These are phyloP conservation scores for Leptomonas seymouri DNA, from an alignment of 208 protist species.

Conservation along the genomic window DNA sequence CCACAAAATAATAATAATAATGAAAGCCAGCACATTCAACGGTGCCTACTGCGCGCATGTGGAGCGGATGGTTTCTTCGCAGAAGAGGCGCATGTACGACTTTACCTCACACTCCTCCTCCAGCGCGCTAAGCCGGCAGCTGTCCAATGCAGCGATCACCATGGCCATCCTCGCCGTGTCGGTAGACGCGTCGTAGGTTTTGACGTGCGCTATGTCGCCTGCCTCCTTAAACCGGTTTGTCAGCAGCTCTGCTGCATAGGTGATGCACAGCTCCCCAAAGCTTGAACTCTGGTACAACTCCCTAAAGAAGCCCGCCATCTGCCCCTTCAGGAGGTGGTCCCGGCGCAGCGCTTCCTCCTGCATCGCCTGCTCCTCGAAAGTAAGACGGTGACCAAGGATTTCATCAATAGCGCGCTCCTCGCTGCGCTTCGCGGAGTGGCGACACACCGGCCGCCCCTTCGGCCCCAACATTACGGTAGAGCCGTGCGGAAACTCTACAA, in stretches of 20 bases:
- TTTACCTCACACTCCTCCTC: constrained; percentile 72
- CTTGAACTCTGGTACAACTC: constrained; percentile 65
- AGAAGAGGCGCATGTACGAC: constrained; percentile 72
- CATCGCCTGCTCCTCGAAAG: constrained; percentile 27
- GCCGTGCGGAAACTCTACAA: constrained; percentile 48
- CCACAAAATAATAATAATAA: background rate
- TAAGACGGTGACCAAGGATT: constrained; percentile 13
- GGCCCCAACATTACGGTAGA: constrained; percentile 41
- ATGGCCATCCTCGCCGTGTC: constrained; percentile 63
- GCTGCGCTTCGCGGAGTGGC: constrained; percentile 15
- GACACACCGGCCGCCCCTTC: constrained; percentile 33
- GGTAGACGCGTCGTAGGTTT: constrained; percentile 57
- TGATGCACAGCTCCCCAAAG: constrained; percentile 71
- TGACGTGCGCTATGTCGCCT: constrained; percentile 40
- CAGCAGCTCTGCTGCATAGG: constrained; percentile 52
- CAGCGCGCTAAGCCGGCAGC: constrained; percentile 45
- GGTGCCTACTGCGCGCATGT: constrained; percentile 46
- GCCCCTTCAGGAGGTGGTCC: constrained; percentile 45
- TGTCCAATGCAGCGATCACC: constrained; percentile 62
- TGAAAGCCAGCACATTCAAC: background rate
- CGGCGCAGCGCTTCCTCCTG: constrained; percentile 47
- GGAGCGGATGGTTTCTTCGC: constrained; percentile 66
- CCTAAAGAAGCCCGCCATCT: constrained; percentile 63
- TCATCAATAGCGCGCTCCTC: constrained; percentile 18
- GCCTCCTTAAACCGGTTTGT: constrained; percentile 26